Percentiles rank a stretch among this genome's conserved stretches.
Evolutionary conservation across 768 basidiomycete species (phyloP).

Genomic region (Boletus rubropictus): DNA sequence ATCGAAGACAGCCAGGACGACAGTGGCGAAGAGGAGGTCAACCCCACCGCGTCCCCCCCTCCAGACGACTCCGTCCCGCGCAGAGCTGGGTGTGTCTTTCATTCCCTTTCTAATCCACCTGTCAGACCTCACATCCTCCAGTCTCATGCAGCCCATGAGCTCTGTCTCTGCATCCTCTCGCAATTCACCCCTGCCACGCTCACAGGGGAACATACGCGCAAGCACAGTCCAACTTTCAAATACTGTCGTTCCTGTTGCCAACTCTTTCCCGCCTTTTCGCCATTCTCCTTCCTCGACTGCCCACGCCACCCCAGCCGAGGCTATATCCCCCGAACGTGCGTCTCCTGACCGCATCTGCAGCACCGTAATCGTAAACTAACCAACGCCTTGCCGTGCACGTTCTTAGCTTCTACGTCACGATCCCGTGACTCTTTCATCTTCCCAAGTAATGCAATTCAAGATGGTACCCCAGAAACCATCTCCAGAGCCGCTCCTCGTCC

Average conservation of each 20-base stretch:
- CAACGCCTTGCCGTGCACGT: conserved; percentile 16
- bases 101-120: not conserved
- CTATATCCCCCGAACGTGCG: conserved; percentile 24
- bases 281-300: conserved; percentile 1
- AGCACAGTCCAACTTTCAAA: conserved; percentile 62
- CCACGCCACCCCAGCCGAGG: conserved; percentile 17
- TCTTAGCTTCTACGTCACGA: conserved; percentile 20
- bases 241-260: conserved; percentile 29
- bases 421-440: conserved; percentile 38
- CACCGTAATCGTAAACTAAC: conserved; percentile 10
- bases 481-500: conserved; percentile 6
- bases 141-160: conserved; percentile 53
- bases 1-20: not conserved
- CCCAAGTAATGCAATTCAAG: conserved; percentile 24
- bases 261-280: conserved; percentile 2
- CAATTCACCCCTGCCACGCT: conserved; percentile 36
- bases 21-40: conserved; percentile 11
- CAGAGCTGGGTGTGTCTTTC: conserved; percentile 48
- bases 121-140: conserved; percentile 20
- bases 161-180: conserved; percentile 31
- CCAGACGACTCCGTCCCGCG: conserved; percentile 40
- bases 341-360: conserved; percentile 5
- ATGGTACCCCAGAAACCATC: conserved; percentile 24
- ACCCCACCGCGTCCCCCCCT: conserved; percentile 20
- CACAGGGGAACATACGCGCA: conserved; percentile 59